Base-by-base conservation (phyloP, 441 rosid species). In the Bocquillonia castaneifolia region DNA sequence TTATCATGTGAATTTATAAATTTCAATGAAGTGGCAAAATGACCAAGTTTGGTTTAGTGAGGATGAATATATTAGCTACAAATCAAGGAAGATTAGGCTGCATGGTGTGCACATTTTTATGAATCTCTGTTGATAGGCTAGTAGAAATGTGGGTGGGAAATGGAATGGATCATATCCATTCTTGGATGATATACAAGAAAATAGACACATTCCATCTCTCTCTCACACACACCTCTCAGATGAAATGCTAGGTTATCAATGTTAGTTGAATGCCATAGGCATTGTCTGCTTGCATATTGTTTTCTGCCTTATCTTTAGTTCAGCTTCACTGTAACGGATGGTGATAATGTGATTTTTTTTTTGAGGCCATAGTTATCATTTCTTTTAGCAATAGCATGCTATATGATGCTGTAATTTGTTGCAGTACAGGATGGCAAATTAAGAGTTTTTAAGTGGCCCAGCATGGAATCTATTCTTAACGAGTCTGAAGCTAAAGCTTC, bases 371-470 rank as follows among this genome's bases (percentile, higher is more conserved):
- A n/a, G n/a, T n/a, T n/a, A n/a, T n/a, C n/a, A n/a, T n/a, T n/a
- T n/a, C n/a, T n/a, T n/a, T n/a, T n/a, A n/a, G n/a, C n/a, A n/a
- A n/a, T 66, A 74, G 76, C 73, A 65, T 75, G 72, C 69, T 59
- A 71, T 77, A 68, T 81, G 78, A 84, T 78, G 65, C 67, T 73
- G 31, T 78, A 64, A 73, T 78, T 87, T 80, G 81, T 47, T 86
- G 85, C 85, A 80, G 84, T 86, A 83, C 96, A 91, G 97, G 95
- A 94, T 82, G 97, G 97, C 53, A 81, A 69, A 72, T 80, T 94
- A 80, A 86, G 92, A 75, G 81, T 90, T 79, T 88, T 90, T 75
- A 83, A 87, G 79, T 94, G 99, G 99, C 97, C 97, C 60, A 78
- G 90, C 84, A 85, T 95, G 97, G 88, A 83, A 55, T 70, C 53